Percentiles rank a stretch among this genome's conserved stretches.
phyloP scores from a whole-genome alignment of 2,329 filamentous ascomycete genomes.

The Teratosphaeria epicoccoides region DNA sequence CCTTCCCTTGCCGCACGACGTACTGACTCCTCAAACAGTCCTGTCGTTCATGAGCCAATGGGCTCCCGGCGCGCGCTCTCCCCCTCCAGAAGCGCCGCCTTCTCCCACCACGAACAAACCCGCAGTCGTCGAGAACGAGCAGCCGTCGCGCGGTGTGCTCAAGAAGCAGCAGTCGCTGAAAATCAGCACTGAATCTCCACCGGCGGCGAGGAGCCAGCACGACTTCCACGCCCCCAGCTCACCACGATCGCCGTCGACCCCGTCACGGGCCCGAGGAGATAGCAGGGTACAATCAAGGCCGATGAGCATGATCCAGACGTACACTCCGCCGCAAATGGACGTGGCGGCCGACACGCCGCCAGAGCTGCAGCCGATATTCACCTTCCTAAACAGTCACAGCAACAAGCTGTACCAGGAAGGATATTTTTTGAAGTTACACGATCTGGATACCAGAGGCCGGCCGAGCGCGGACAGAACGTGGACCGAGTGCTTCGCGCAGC shows the following conservation, averaged over 20 bases:
- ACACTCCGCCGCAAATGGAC: slow-evolving; percentile 78
- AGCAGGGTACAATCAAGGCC: slow-evolving; percentile 53
- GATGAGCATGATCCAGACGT: slow-evolving; percentile 75
- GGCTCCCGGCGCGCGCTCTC: slow-evolving; percentile 39
- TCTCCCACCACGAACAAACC: slow-evolving; percentile 8
- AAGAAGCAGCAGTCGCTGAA: slow-evolving; percentile 9
- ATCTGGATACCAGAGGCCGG: slow-evolving; percentile 81
- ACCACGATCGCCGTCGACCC: slow-evolving; percentile 23
- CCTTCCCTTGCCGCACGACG: slow-evolving; percentile 1
- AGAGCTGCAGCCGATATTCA: slow-evolving; percentile 89
- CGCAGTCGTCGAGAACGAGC: background rate
- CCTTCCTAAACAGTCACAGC: slow-evolving; percentile 82
- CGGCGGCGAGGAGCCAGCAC: slow-evolving; percentile 8
- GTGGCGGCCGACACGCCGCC: slow-evolving; percentile 75
- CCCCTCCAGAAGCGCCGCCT: slow-evolving; percentile 17
- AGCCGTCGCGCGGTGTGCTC: background rate
- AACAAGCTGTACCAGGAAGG: slow-evolving; percentile 98
- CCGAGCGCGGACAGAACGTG: slow-evolving; percentile 79
- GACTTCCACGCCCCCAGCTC: slow-evolving; percentile 27
- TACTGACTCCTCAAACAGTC: slow-evolving; percentile 43
- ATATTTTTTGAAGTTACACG: slow-evolving; percentile 93
- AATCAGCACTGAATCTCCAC: slow-evolving; percentile 19
- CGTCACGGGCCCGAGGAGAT: slow-evolving; percentile 35
- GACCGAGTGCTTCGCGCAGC: slow-evolving; percentile 94
- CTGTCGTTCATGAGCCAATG: slow-evolving; percentile 81